phyloP scores from a whole-genome alignment of 2,329 filamentous ascomycete genomes.

The Pseudogymnoascus sp. region DNA sequence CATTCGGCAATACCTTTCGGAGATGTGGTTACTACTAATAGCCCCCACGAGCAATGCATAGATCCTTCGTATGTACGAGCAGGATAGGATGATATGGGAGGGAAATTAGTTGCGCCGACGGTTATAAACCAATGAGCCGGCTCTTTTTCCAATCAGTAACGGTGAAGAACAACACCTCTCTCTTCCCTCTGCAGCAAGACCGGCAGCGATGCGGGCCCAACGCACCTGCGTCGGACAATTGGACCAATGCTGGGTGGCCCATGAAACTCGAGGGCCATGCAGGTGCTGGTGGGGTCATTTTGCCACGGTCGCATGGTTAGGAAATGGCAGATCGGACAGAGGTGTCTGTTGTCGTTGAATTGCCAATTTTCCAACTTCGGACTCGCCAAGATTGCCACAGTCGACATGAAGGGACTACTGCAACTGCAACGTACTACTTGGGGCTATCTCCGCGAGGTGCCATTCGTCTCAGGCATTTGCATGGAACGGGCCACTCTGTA shows the following conservation, averaged over 20 bases:
- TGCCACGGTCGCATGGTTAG: background rate
- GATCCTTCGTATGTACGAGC: background rate
- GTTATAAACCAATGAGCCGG: background rate
- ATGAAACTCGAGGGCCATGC: background rate
- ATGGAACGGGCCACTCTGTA: background rate
- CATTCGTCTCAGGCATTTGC: background rate
- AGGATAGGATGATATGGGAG: background rate
- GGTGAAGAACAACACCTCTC: background rate
- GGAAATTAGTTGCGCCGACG: background rate
- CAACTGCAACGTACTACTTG: background rate
- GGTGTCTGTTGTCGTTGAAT: background rate
- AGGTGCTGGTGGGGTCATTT: conserved; percentile 1
- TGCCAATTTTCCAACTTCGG: background rate
- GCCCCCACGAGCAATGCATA: background rate
- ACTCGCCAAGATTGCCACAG: background rate
- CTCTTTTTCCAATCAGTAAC: background rate
- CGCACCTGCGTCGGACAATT: conserved; percentile 6
- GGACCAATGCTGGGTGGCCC: conserved; percentile 1
- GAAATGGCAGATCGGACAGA: background rate
- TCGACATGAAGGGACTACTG: background rate
- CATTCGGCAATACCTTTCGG: background rate
- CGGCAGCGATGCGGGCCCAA: background rate
- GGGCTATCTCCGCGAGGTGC: background rate
- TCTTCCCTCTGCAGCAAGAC: background rate
- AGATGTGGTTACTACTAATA: background rate